phyloP scores from a whole-genome alignment of 179 eudicot genomes.

The Heliamphora pulchella region DNA sequence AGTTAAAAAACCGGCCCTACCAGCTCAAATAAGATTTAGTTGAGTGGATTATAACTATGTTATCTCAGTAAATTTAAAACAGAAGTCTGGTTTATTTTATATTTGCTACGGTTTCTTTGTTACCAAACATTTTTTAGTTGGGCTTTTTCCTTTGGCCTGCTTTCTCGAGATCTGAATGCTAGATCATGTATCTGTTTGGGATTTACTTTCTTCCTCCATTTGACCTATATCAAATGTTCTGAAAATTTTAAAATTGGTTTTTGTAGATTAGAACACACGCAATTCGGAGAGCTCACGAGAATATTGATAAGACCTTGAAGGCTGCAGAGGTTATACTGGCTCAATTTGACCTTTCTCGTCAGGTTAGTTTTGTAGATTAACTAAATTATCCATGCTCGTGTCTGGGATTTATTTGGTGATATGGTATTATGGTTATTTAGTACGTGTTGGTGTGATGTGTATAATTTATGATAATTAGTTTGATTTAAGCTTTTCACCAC shows the following conservation, averaged over 20 bases:
- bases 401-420: not conserved
- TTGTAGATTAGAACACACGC: constrained; percentile 75
- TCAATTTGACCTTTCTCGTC: constrained; percentile 77
- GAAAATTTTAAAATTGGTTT: not conserved
- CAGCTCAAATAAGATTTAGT: not conserved
- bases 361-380: constrained; percentile 32
- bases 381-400: not conserved
- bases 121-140: not conserved
- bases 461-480: too few relatives aligned
- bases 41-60: not conserved
- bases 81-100: not conserved
- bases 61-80: not conserved
- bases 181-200: not conserved
- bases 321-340: constrained; percentile 72
- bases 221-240: not conserved
- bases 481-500: too few relatives aligned
- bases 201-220: constrained; percentile 1
- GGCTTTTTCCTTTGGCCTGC: not conserved
- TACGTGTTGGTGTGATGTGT: not conserved
- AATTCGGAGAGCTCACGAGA: constrained; percentile 74
- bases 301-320: constrained; percentile 78
- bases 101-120: not conserved
- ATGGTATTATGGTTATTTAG: not conserved
- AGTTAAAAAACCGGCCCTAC: not conserved
- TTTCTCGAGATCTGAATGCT: not conserved